Evolutionary conservation across 129 eudicot species (phyloP).

Genomic region (Artemisia argyi): DNA sequence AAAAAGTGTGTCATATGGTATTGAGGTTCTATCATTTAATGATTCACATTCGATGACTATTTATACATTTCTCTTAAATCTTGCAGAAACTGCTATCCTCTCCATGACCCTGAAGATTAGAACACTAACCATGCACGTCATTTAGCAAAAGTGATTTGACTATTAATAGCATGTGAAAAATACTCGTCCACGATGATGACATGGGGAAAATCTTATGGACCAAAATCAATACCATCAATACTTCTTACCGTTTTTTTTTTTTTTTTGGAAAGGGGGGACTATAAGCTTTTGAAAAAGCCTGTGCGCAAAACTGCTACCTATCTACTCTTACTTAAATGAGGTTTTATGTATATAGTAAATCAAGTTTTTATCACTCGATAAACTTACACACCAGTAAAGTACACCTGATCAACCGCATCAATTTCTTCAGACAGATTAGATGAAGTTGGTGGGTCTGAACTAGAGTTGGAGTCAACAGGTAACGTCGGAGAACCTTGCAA

Average conservation of each 20-base stretch:
- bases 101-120: too few species aligned
- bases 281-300: constrained; percentile 5
- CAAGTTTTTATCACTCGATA: neutral
- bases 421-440: constrained; percentile 61
- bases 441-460: constrained; percentile 63
- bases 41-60: too few species aligned
- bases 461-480: constrained; percentile 51
- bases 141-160: neutral
- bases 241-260: too few species aligned
- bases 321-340: constrained; percentile 1
- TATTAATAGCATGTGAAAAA: neutral
- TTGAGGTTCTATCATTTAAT: too few species aligned
- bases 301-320: constrained; percentile 4
- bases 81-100: neutral
- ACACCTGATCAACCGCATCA: constrained; percentile 54
- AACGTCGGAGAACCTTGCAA: constrained; percentile 67
- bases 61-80: neutral
- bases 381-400: constrained; percentile 36
- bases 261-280: neutral
- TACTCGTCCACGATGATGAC: neutral
- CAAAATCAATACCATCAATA: constrained; percentile 13
- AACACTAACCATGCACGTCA: neutral
- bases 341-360: constrained; percentile 1
- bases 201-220: constrained; percentile 1
- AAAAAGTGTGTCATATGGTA: too few species aligned